These are phyloP conservation scores for Parastagonospora avenae DNA, from an alignment of 2,329 filamentous ascomycete genomes.

Conservation along the genomic window DNA sequence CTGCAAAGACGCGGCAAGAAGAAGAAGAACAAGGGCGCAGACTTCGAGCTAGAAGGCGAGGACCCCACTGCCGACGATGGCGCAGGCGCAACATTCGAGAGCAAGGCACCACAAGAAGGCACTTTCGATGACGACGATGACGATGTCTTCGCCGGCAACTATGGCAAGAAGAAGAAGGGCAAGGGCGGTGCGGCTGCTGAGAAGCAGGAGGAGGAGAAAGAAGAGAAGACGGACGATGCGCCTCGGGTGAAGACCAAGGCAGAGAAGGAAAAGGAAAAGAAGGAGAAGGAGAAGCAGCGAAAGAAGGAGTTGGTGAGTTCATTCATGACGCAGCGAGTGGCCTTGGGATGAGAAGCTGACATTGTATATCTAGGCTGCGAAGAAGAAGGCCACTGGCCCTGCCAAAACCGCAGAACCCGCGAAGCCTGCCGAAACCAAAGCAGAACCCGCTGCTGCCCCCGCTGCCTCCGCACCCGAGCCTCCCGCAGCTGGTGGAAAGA, in stretches of 20 bases:
- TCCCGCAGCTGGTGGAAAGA: slow-evolving; percentile 66
- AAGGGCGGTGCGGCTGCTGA: slow-evolving; percentile 55
- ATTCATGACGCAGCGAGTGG: background rate
- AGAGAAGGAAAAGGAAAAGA: slow-evolving; percentile 97
- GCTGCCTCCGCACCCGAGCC: slow-evolving; percentile 32
- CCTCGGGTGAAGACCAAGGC: slow-evolving; percentile 86
- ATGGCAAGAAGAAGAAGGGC: slow-evolving; percentile 73
- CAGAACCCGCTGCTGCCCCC: slow-evolving; percentile 38
- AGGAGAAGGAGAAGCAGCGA: slow-evolving; percentile 96
- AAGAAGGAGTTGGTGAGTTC: slow-evolving; percentile 90
- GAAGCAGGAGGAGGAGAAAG: slow-evolving; percentile 46
- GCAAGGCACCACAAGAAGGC: slow-evolving; percentile 80
- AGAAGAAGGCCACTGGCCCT: slow-evolving; percentile 63
- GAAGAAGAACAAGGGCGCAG: slow-evolving; percentile 81
- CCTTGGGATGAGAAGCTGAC: background rate
- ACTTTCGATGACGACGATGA: slow-evolving; percentile 70
- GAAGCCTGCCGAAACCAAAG: slow-evolving; percentile 50
- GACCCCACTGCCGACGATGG: slow-evolving; percentile 53
- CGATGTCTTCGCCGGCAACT: slow-evolving; percentile 78
- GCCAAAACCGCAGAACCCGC: slow-evolving; percentile 43
- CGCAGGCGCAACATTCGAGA: slow-evolving; percentile 54
- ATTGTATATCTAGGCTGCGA: slow-evolving; percentile 49
- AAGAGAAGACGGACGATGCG: slow-evolving; percentile 46
- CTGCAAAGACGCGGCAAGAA: slow-evolving; percentile 66
- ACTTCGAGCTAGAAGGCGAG: slow-evolving; percentile 73